Percentiles rank a stretch among this genome's conserved stretches.
Evolutionary conservation across 1,139 yeast genomes (phyloP).

Genomic region (Saccharomyces hybrid): DNA sequence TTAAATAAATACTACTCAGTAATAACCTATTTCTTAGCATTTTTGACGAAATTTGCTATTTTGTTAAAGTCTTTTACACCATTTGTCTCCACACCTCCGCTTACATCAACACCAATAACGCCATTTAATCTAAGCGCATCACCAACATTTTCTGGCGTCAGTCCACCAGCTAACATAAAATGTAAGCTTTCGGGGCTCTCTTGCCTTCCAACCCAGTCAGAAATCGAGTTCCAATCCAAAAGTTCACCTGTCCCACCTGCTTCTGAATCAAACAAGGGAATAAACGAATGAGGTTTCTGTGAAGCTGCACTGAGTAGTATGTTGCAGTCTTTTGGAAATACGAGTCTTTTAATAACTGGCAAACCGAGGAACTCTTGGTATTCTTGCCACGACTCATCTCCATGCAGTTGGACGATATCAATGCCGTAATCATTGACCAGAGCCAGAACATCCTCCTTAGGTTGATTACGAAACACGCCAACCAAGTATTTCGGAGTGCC

Average conservation of each 20-base stretch:
- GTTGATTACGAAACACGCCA: slow-evolving; percentile 87
- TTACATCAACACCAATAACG: slow-evolving; percentile 84
- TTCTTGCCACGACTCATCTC: slow-evolving; percentile 59
- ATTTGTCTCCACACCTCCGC: slow-evolving; percentile 85
- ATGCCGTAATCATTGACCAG: slow-evolving; percentile 44
- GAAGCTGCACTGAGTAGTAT: slow-evolving; percentile 13
- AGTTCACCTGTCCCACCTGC: slow-evolving; percentile 84
- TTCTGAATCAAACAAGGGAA: slow-evolving; percentile 77
- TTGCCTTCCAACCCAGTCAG: slow-evolving; percentile 31
- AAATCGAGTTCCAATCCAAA: slow-evolving; percentile 61
- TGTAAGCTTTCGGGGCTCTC: slow-evolving; percentile 35
- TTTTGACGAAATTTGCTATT: slow-evolving; percentile 48
- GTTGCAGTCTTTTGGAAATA: slow-evolving; percentile 49
- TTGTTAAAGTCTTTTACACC: slow-evolving; percentile 66
- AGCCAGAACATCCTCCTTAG: slow-evolving; percentile 50
- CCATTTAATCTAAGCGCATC: slow-evolving; percentile 44
- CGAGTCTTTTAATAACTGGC: slow-evolving; percentile 71
- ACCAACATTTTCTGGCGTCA: slow-evolving; percentile 62
- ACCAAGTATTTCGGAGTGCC: slow-evolving; percentile 39
- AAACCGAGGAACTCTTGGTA: slow-evolving; percentile 37
- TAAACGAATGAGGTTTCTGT: slow-evolving; percentile 33
- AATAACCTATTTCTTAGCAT: slow-evolving; percentile 35
- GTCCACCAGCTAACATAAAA: slow-evolving; percentile 83
- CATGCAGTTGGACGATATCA: slow-evolving; percentile 86
- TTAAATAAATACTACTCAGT: neutral